Evolutionary conservation across 257 asterid genomes (phyloP).

Genomic region (Schizonepeta tenuifolia): DNA sequence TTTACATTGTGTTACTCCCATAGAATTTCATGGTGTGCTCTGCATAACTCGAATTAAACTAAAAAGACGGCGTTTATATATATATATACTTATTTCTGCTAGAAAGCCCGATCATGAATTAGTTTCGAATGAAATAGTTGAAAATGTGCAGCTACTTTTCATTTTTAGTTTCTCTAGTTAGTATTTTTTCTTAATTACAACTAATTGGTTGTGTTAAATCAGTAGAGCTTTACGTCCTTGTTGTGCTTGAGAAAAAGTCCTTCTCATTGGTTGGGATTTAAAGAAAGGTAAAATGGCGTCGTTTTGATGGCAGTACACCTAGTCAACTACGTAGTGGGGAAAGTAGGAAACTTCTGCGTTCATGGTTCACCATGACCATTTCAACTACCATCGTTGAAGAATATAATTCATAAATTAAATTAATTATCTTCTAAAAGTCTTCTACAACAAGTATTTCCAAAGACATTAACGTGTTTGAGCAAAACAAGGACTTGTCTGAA

Average conservation of each 20-base stretch:
- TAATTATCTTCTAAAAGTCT: conserved; percentile 29
- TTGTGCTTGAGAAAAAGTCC: background rate
- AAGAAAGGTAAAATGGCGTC: background rate
- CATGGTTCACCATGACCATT: conserved; percentile 31
- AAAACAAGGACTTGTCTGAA: conserved; percentile 12
- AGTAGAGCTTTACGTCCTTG: background rate
- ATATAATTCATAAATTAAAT: background rate
- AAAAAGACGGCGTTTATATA: no score
- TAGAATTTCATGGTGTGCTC: no score
- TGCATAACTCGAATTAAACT: no score
- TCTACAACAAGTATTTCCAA: conserved; percentile 24
- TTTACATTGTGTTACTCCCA: no score
- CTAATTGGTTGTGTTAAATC: background rate
- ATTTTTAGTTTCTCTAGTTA: background rate
- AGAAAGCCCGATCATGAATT: no score
- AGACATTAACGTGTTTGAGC: conserved; percentile 38
- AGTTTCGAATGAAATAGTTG: no score
- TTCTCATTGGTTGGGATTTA: background rate
- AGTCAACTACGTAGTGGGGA: conserved; percentile 30
- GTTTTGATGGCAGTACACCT: background rate
- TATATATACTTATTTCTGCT: no score
- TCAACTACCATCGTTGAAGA: conserved; percentile 22
- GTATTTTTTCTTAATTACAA: background rate
- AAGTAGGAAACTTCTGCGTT: conserved; percentile 33
- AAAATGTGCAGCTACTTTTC: no score